phyloP scores from a whole-genome alignment of 2,329 filamentous ascomycete species.

The Apiospora kogelbergensis region DNA sequence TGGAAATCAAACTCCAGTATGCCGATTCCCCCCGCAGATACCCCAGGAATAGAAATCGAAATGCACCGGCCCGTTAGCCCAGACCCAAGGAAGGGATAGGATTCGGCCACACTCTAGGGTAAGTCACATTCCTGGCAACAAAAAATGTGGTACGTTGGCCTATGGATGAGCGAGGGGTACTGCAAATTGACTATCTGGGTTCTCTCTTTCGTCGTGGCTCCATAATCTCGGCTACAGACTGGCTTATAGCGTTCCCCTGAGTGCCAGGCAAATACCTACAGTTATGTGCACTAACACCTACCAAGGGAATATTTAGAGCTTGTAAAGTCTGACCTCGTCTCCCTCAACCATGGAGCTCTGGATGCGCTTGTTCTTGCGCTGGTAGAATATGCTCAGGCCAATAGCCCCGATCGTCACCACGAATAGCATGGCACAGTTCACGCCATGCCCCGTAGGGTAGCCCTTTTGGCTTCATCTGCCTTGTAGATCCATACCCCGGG shows the following conservation, averaged over 20 bases:
- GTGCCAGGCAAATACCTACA: background rate
- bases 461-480: conserved; percentile 56
- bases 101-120: background rate
- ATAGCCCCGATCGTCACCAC: conserved; percentile 55
- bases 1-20: background rate
- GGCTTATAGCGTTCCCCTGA: background rate
- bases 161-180: background rate
- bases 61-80: background rate
- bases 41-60: background rate
- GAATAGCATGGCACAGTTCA: conserved; percentile 60
- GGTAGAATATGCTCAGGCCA: conserved; percentile 55
- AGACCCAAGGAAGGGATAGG: background rate
- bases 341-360: conserved; percentile 29
- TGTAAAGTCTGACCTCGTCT: conserved; percentile 40
- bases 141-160: background rate
- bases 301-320: conserved; percentile 22
- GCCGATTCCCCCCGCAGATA: background rate
- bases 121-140: background rate
- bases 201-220: background rate
- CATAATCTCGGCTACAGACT: background rate
- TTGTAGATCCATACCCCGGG: conserved; percentile 73
- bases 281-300: too few species aligned
- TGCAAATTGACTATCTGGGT: background rate
- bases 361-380: conserved; percentile 40
- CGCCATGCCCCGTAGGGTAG: conserved; percentile 70